Evolutionary conservation across 371 early-diverging fungal genomes (phyloP), one percentile per base, ranked within the genome.

Genomic region (Syncephalis plumigaleata): DNA sequence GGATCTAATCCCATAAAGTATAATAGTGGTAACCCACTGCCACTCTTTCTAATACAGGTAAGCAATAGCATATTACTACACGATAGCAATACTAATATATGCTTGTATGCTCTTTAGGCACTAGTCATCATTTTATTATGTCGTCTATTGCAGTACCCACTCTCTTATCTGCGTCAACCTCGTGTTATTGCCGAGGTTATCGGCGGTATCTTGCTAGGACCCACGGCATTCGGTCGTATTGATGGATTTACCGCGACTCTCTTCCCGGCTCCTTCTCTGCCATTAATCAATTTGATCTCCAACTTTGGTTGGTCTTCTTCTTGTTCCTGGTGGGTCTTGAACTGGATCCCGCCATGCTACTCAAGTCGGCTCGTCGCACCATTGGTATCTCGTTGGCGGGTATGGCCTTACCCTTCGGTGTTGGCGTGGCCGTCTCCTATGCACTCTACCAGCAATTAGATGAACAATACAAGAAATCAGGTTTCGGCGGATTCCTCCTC

Each of bases 271-370:
- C 55, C 39, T 4, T 79, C 81, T 2, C 52, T 86, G 16, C 70
- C 78, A 1, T 69, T 63, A 50, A 60, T 94, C 40, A 78, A 70
- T 37, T 59, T 90, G 22, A 68, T 88, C 9, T 75, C 94, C n/a
- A 81, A 81, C 52, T 58, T 95, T 51, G 93, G 92, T 9, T 95
- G 36, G 69, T 91, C 15, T 71, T 95, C 45, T 93, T 84, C 61
- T 65, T 93, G 45, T 92, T 93, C 59, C 68, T 91, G 42, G 84
- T 91, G 23, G 87, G 89, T 2, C 58, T 86, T 15, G 87, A 87
- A 58, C 76, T 87, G 23, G 81, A 87, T 51, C 56, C 75, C 3
- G 48, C 55, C 0, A 48, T 71, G 13, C 55, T 81, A 1, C 55
- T 59, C 7, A 58, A 64, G 24, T 67, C 67, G 40, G 66, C 66